These are phyloP conservation scores for Cruciata laevipes DNA, from an alignment of 257 asterid species.

Conservation along the genomic window DNA sequence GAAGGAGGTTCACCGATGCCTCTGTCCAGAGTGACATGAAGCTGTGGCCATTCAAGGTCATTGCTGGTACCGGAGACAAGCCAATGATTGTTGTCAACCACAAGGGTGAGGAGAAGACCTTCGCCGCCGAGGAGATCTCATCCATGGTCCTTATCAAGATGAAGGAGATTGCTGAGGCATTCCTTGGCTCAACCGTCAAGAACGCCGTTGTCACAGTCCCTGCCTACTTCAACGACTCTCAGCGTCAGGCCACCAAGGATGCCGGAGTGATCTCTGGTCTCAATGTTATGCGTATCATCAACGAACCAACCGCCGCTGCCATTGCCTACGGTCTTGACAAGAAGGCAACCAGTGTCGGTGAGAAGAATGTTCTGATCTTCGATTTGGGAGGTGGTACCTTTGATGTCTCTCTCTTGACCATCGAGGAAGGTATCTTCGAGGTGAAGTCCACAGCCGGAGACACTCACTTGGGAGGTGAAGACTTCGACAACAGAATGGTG, in stretches of 20 bases:
- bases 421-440: conserved; percentile 37
- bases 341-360: conserved; percentile 33
- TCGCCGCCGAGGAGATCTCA: conserved; percentile 21
- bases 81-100: conserved; percentile 23
- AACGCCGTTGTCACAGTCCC: conserved; percentile 40
- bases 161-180: conserved; percentile 28
- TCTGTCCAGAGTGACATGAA: conserved; percentile 24
- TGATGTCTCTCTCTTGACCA: conserved; percentile 36
- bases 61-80: conserved; percentile 22
- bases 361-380: conserved; percentile 35
- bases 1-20: conserved; percentile 23
- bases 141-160: conserved; percentile 21
- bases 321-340: conserved; percentile 40
- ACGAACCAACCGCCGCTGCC: conserved; percentile 41
- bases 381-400: conserved; percentile 43
- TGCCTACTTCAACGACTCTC: conserved; percentile 41
- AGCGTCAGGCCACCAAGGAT: conserved; percentile 43
- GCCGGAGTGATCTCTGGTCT: conserved; percentile 40
- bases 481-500: conserved; percentile 66
- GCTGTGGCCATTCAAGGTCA: conserved; percentile 26
- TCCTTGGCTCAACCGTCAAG: conserved; percentile 29
- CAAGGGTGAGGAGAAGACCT: conserved; percentile 23
- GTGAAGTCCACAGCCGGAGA: conserved; percentile 41
- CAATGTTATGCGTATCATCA: conserved; percentile 35
- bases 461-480: conserved; percentile 41